Evolutionary conservation across 1,284 basidiomycete species (phyloP).

Genomic region (Moesziomyces parantarcticus): DNA sequence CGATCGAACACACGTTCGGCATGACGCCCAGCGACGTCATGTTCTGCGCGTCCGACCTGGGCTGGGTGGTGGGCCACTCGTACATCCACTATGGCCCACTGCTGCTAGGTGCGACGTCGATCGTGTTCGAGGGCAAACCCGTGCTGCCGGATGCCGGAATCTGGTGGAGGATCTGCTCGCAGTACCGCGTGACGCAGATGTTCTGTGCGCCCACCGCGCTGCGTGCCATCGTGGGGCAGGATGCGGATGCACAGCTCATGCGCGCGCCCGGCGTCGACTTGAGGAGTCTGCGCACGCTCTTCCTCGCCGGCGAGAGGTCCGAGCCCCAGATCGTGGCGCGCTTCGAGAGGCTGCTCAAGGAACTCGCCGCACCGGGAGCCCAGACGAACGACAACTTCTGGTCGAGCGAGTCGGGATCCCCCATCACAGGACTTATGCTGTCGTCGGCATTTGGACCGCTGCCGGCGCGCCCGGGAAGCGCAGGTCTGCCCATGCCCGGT

Average conservation of each 20-base stretch:
- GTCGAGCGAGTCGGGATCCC: slow-evolving; percentile 60
- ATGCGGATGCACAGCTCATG: slow-evolving; percentile 59
- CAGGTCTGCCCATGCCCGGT: slow-evolving; percentile 60
- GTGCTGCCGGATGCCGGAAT: slow-evolving; percentile 63
- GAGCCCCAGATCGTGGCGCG: slow-evolving; percentile 60
- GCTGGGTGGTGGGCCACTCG: slow-evolving; percentile 55
- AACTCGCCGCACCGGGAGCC: slow-evolving; percentile 58
- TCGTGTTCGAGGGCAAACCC: slow-evolving; percentile 66
- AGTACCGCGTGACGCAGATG: slow-evolving; percentile 53
- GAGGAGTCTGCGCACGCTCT: slow-evolving; percentile 54
- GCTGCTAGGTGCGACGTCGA: slow-evolving; percentile 56
- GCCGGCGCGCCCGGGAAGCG: slow-evolving; percentile 52
- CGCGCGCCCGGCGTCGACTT: slow-evolving; percentile 49
- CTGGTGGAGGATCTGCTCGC: slow-evolving; percentile 57
- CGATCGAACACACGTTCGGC: slow-evolving; percentile 61
- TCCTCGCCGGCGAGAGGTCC: slow-evolving; percentile 60
- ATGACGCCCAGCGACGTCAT: slow-evolving; percentile 53
- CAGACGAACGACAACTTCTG: slow-evolving; percentile 66
- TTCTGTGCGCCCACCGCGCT: slow-evolving; percentile 62
- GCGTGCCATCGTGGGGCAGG: slow-evolving; percentile 58
- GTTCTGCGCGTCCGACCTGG: slow-evolving; percentile 51
- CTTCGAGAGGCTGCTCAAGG: slow-evolving; percentile 50
- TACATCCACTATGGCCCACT: slow-evolving; percentile 62
- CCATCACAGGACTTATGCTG: slow-evolving; percentile 59
- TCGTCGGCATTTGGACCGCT: slow-evolving; percentile 46